Evolutionary conservation across 805 yeast species (phyloP), one percentile per base, ranked within the genome.

Genomic region (Candida vaughaniae): DNA sequence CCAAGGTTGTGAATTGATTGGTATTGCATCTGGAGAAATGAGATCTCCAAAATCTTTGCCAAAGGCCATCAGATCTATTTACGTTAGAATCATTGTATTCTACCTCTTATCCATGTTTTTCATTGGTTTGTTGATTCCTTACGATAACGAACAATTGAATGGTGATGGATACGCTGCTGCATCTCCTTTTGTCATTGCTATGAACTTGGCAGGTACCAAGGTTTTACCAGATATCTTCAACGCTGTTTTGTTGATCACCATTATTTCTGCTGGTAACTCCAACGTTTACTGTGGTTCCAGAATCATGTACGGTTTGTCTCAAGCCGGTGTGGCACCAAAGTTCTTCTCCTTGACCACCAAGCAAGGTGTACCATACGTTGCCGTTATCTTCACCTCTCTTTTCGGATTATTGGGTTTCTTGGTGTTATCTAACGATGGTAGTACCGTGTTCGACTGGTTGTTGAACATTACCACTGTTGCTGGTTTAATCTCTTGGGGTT

Each of bases 191-290:
- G 73, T 84, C 44, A 74, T 84, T 56, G 86, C 91, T 26, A 80
- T 84, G 52, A 58, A 69, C 42, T 81, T 80, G 60, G 73, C 81
- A 3, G 88, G 87, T 22, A 82, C 89, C 15, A 65, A 66, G 41
- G 72, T 80, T 3, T 62, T 84, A 42, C 86, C 89, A 31, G 71
- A 77, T 52, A 79, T 84, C 36, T 80, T 84, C 60, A 84, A 84
- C 55, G 90, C 83, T 12, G 82, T 83, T 35, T 77, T 84, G 43
- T 55, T 84, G 31, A 47, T 73, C 16, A 80, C 90, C 12, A 75
- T 83, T 39, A 71, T 82, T 33, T 82, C 90, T n/a, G 89, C 91
- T 18, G 91, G 82, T 55, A 84, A 84, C 64, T 82, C 89, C 10
- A 80, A 82, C 53, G 70, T 83, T 20, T 82, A 83, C 60, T 77